These are phyloP conservation scores for Silene noctiflora DNA, from an alignment of 179 eudicot genomes.

Conservation along the genomic window DNA sequence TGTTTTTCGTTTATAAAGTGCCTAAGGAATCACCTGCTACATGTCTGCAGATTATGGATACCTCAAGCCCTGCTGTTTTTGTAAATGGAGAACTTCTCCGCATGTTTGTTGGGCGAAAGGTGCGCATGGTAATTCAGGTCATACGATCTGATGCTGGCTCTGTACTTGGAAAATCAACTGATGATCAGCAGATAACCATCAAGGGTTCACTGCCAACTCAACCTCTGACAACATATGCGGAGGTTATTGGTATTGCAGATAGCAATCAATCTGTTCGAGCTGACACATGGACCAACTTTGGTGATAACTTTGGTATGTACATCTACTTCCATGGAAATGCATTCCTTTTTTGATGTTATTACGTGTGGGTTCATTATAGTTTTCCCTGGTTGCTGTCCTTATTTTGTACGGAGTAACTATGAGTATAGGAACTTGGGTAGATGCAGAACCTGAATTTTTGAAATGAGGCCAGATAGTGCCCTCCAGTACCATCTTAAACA, in stretches of 20 bases:
- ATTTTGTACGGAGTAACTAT: too few species aligned
- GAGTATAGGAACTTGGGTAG: too few species aligned
- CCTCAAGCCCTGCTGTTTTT: conserved; percentile 76
- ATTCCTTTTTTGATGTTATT: background rate
- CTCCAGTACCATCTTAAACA: too few species aligned
- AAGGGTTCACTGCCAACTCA: conserved; percentile 56
- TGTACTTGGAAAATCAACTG: conserved; percentile 67
- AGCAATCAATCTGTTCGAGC: conserved; percentile 63
- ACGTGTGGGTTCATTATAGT: background rate
- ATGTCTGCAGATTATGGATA: conserved; percentile 62
- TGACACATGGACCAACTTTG: conserved; percentile 80
- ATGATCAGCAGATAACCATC: conserved; percentile 64
- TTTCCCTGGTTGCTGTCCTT: too few species aligned
- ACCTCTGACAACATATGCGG: conserved; percentile 58
- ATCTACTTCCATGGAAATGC: background rate
- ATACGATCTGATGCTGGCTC: conserved; percentile 53
- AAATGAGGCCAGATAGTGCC: too few species aligned
- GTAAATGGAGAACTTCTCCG: conserved; percentile 69
- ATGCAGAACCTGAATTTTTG: too few species aligned
- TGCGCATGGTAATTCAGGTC: conserved; percentile 74
- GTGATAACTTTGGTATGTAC: conserved; percentile 66
- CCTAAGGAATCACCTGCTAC: too few species aligned
- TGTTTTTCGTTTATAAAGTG: too few species aligned
- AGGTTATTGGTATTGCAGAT: conserved; percentile 90
- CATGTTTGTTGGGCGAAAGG: conserved; percentile 64